These are phyloP conservation scores for Oryza glaberrima DNA, from an alignment of 176 grass and related monocot species.

Conservation along the genomic window DNA sequence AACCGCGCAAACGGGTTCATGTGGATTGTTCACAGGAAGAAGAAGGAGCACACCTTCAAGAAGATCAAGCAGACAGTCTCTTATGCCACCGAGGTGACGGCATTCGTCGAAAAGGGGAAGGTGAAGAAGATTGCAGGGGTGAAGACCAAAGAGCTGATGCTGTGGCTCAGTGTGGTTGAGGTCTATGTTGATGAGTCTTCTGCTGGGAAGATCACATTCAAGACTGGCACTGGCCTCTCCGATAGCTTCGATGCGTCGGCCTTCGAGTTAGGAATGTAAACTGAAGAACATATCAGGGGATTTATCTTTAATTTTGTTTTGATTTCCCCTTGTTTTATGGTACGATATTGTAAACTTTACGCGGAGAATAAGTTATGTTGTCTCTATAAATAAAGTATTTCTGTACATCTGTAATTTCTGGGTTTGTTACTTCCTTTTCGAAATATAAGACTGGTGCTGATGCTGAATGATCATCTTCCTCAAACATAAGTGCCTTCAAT, in stretches of 20 bases:
- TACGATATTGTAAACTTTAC: neutral
- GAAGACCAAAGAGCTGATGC: neutral
- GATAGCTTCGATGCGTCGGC: neutral
- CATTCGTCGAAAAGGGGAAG: conserved; percentile 8
- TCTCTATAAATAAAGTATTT: neutral
- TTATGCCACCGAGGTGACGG: neutral
- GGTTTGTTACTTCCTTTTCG: neutral
- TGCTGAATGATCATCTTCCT: no score
- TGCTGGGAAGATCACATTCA: conserved; percentile 4
- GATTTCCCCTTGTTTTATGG: neutral
- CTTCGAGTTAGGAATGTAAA: neutral
- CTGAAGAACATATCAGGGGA: neutral
- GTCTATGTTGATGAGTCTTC: conserved; percentile 10
- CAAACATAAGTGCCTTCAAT: neutral
- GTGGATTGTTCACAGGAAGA: neutral
- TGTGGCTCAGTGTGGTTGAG: conserved; percentile 9
- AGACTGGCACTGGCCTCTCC: neutral
- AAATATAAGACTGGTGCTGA: no score
- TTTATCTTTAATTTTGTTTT: neutral
- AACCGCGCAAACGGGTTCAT: neutral
- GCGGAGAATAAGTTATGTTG: neutral
- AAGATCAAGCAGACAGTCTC: conserved; percentile 42
- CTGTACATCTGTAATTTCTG: neutral
- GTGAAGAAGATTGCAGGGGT: conserved; percentile 13
- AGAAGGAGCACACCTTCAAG: no score